A percentile compares a stretch with the other conserved stretches of the same genome.
phyloP scores from a whole-genome alignment of 2,329 filamentous ascomycete genomes.

The Zymoseptoria pseudotritici region DNA sequence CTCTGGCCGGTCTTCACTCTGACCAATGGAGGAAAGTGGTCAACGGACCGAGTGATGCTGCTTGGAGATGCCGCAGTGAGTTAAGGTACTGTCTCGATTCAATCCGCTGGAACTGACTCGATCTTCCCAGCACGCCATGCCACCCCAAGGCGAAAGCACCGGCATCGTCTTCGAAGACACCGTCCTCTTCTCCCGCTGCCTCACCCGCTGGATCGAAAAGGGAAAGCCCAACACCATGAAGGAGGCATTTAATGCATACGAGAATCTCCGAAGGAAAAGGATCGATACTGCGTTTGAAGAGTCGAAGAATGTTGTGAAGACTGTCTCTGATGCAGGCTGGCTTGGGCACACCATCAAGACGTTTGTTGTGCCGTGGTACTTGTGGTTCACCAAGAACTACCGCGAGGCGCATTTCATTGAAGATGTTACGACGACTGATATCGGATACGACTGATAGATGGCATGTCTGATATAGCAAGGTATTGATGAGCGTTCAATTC shows the following conservation, averaged over 20 bases:
- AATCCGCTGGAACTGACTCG: neutral
- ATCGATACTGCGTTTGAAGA: conserved; percentile 42
- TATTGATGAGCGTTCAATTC: neutral
- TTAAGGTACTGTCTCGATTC: neutral
- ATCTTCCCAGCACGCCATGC: conserved; percentile 38
- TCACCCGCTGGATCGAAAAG: conserved; percentile 37
- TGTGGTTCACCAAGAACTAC: conserved; percentile 37
- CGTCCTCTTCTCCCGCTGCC: conserved; percentile 41
- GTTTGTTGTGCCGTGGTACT: conserved; percentile 40
- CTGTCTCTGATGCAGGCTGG: conserved; percentile 40
- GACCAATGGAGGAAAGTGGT: conserved; percentile 38
- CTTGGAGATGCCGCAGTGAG: conserved; percentile 39
- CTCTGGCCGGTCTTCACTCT: conserved; percentile 43
- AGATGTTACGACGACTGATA: conserved; percentile 37
- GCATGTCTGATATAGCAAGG: neutral
- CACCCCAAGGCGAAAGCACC: conserved; percentile 45
- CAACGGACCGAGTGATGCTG: conserved; percentile 37
- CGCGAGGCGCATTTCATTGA: conserved; percentile 40
- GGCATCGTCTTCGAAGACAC: conserved; percentile 48
- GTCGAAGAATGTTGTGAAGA: conserved; percentile 39
- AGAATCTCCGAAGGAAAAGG: conserved; percentile 37
- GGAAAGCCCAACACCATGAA: conserved; percentile 31
- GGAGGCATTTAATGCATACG: conserved; percentile 43
- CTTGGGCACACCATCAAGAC: conserved; percentile 40
- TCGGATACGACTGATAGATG: conserved; percentile 28